Evolutionary conservation across 2,329 filamentous ascomycete genomes (phyloP).

Genomic region (Trichoderma koningiopsis): DNA sequence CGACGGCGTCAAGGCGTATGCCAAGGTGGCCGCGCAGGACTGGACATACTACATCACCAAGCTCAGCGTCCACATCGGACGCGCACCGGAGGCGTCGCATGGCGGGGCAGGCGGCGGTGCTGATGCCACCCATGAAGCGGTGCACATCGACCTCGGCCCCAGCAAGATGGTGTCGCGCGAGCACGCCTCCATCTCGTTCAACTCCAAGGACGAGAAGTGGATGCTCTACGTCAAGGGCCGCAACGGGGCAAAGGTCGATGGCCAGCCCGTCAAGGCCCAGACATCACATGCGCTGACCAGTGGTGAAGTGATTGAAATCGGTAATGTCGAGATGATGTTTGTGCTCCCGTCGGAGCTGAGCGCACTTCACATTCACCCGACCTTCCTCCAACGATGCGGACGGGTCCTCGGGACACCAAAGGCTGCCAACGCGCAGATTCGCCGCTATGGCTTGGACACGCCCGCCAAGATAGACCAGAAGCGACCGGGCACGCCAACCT

Average conservation of each 20-base stretch:
- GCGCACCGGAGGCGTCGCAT: conserved; percentile 58
- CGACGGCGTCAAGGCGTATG: conserved; percentile 71
- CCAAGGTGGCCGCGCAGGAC: conserved; percentile 77
- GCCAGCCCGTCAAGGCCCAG: conserved; percentile 67
- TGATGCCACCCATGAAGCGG: conserved; percentile 49
- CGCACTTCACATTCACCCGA: conserved; percentile 67
- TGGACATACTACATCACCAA: conserved; percentile 85
- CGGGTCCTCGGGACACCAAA: conserved; percentile 43
- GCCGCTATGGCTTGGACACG: conserved; percentile 53
- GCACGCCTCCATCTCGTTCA: conserved; percentile 75
- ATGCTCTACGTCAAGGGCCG: conserved; percentile 84
- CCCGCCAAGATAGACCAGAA: conserved; percentile 63
- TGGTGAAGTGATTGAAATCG: conserved; percentile 89
- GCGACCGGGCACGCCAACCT: conserved; percentile 63
- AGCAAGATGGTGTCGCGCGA: conserved; percentile 79
- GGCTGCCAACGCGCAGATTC: conserved; percentile 31
- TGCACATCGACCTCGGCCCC: conserved; percentile 88
- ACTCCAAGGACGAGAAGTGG: conserved; percentile 72
- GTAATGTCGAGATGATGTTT: conserved; percentile 97
- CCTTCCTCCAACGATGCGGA: conserved; percentile 69
- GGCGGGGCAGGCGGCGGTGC: conserved; percentile 43
- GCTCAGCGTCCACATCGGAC: conserved; percentile 74
- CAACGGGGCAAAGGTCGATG: conserved; percentile 87
- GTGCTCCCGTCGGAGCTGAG: conserved; percentile 77
- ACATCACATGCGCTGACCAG: conserved; percentile 70